phyloP scores from a whole-genome alignment of 1,139 yeast genomes.

The Suhomyces taliae region DNA sequence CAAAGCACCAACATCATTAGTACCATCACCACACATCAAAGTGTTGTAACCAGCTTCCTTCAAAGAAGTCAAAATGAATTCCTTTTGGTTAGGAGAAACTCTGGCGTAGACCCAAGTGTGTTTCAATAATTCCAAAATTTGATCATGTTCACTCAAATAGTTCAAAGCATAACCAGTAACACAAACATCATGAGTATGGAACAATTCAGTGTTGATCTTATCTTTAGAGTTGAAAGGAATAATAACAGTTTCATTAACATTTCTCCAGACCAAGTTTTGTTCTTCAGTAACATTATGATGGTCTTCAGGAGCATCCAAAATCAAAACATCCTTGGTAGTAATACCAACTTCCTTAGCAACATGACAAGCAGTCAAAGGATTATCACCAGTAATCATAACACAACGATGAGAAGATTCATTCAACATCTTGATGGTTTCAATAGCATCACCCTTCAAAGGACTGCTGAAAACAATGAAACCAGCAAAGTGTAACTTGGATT shows the following conservation, averaged over 20 bases:
- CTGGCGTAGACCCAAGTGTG: conserved; percentile 98
- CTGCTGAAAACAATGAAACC: conserved; percentile 97
- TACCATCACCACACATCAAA: conserved; percentile 99
- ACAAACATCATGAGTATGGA: conserved; percentile 78
- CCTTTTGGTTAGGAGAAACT: conserved; percentile 96
- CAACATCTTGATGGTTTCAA: conserved; percentile 86
- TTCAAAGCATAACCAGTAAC: conserved; percentile 90
- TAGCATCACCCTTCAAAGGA: conserved; percentile 92
- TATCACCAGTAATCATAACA: conserved; percentile 98
- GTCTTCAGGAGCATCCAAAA: conserved; percentile 83
- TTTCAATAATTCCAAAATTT: conserved; percentile 70
- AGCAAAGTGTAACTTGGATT: conserved; percentile 71
- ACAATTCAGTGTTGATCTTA: conserved; percentile 57
- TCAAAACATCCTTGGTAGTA: conserved; percentile 75
- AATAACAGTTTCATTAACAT: conserved; percentile 71
- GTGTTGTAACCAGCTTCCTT: conserved; percentile 91
- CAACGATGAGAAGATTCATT: conserved; percentile 94
- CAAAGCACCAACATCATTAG: conserved; percentile 98
- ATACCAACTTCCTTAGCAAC: conserved; percentile 93
- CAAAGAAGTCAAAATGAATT: conserved; percentile 77
- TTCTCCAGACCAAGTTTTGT: conserved; percentile 76
- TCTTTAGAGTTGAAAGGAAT: conserved; percentile 68
- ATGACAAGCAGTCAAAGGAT: conserved; percentile 96
- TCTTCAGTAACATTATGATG: conserved; percentile 52
- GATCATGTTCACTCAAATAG: conserved; percentile 60